Evolutionary conservation across 768 basidiomycete species (phyloP), one percentile per base, ranked within the genome.

Genomic region (Holtermannia corniformis): DNA sequence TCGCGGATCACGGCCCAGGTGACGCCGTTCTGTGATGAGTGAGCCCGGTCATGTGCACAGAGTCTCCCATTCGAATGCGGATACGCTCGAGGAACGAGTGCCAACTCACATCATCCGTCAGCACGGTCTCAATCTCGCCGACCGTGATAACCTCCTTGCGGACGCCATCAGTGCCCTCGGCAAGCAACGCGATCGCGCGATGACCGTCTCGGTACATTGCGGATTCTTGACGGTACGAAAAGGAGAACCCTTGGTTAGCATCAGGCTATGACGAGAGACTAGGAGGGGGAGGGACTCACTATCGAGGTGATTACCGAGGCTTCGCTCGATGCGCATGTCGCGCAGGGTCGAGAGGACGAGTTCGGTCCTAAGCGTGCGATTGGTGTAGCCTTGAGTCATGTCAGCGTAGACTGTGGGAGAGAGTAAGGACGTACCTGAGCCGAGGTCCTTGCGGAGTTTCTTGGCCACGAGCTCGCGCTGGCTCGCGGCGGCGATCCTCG

Each of bases 1-100:
- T 65, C 49, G 13, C 49, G 27, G 28, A 71, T 63, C 26, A 63
- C 24, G 37, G 63, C 50, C 67, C 70, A 71, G 2, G 62, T 52
- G 10, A 68, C 62, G 4, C 63, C 60, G 53, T 71, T 67, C 65
- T 71, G 52, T 20, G 5, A 43, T 13, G 3, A 48, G 4, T 23
- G 44, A 20, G 42, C 43, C 25, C 4, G 28, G 21, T 27, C 22
- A n/a, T n/a, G n/a, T n/a, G n/a, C n/a, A n/a, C n/a, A n/a, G 3
- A 19, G 20, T 23, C 41, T 26, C 20, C 24, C 50, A 40, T 14
- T 13, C 23, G 22, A 22, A 37, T 4, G 21, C 44, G 16, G 14
- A 28, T 26, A 4, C 20, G 10, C 27, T 5, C 37, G 41, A n/a
- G 26, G 40, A 19, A 40, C 24, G 13, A 25, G 27, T 13, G 25